These are phyloP conservation scores for Fusarium sp. DNA, from an alignment of 2,329 filamentous ascomycete genomes.

Conservation along the genomic window DNA sequence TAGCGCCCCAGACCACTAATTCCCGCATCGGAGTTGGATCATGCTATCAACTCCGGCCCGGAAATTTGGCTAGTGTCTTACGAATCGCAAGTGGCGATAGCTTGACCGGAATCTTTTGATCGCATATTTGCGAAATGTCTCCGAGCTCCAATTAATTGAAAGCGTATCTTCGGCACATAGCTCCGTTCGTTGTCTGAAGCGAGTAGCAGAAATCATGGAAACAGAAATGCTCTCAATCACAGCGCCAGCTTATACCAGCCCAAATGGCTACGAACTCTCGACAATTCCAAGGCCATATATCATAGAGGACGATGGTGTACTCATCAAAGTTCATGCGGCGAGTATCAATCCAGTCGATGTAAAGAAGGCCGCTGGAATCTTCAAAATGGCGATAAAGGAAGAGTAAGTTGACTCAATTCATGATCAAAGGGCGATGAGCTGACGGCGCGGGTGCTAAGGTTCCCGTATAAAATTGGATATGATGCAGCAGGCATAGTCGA, in stretches of 20 bases:
- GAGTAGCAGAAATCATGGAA: rapidly evolving
- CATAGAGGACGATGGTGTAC: background rate
- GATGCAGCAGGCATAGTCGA: background rate
- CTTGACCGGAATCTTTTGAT: no score
- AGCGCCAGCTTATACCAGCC: background rate
- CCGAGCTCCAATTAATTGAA: no score
- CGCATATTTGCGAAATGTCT: no score
- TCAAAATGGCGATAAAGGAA: background rate
- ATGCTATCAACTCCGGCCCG: no score
- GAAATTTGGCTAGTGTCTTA: no score
- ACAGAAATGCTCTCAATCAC: background rate
- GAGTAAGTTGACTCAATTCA: background rate
- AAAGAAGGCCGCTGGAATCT: background rate
- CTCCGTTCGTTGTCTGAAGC: no score
- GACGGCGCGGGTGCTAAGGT: rapidly evolving
- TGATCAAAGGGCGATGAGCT: no score
- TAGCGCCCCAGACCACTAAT: no score
- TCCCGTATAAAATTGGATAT: background rate
- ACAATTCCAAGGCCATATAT: rapidly evolving
- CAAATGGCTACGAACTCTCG: rapidly evolving
- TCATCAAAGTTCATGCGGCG: background rate
- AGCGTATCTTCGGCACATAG: no score
- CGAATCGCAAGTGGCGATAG: no score
- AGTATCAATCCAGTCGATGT: background rate
- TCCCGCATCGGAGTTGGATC: no score